phyloP scores from a whole-genome alignment of 768 basidiomycete species.

The Calocera viscosa region DNA sequence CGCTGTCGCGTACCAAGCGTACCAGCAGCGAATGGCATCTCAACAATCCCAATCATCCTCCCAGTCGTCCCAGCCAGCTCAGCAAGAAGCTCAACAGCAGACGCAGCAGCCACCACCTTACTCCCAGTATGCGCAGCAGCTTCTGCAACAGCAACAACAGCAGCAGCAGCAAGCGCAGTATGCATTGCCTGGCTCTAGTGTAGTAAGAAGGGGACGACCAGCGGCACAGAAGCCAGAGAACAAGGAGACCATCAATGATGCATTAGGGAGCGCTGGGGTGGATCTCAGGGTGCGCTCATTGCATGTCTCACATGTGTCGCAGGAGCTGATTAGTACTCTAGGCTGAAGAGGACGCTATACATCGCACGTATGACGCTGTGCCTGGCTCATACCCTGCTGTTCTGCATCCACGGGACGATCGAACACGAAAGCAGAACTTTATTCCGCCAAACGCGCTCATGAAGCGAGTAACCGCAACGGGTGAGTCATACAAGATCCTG shows the following conservation, averaged over 20 bases:
- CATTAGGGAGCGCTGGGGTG: slow-evolving; percentile 74
- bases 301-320: neutral
- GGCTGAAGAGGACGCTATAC: slow-evolving; percentile 78
- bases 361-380: slow-evolving; percentile 36
- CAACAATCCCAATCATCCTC: neutral
- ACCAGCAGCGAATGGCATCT: neutral
- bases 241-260: slow-evolving; percentile 54
- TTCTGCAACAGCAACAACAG: neutral
- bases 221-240: neutral
- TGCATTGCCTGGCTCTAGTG: neutral
- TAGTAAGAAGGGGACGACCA: neutral
- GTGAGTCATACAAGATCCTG: slow-evolving; percentile 12
- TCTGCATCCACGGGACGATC: slow-evolving; percentile 47
- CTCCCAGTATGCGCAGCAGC: slow-evolving; percentile 3
- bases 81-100: neutral
- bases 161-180: neutral
- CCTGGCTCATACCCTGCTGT: slow-evolving; percentile 5
- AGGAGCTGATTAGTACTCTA: slow-evolving; percentile 23
- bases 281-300: slow-evolving; percentile 52
- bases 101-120: neutral
- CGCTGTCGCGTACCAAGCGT: neutral
- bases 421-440: slow-evolving; percentile 62
- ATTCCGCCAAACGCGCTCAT: slow-evolving; percentile 58
- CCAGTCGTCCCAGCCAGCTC: neutral
- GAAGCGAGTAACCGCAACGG: slow-evolving; percentile 51